Conservation (phyloP, 768 basidiomycete species). For the Panaeolus cyanescens region DNA sequence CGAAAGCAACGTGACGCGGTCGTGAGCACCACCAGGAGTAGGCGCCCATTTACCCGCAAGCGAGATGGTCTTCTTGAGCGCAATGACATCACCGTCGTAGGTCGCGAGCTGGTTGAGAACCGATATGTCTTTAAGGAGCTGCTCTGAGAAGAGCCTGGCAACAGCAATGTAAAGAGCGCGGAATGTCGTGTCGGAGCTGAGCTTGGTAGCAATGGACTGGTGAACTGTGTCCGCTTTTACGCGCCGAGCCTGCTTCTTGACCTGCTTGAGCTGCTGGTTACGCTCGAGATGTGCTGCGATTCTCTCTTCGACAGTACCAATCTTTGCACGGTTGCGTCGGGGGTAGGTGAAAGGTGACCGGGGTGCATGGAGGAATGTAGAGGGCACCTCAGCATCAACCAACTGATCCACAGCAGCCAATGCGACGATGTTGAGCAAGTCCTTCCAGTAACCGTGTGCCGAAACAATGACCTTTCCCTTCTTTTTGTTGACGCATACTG, state of each 20-base stretch:
- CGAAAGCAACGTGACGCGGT: slow-evolving; percentile 62
- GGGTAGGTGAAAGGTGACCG: slow-evolving; percentile 8
- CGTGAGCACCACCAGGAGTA: slow-evolving; percentile 57
- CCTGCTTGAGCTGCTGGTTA: slow-evolving; percentile 15
- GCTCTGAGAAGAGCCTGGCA: slow-evolving; percentile 58
- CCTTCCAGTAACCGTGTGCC: slow-evolving; percentile 76
- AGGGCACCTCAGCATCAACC: slow-evolving; percentile 12
- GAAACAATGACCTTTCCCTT: slow-evolving; percentile 19
- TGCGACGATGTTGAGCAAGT: slow-evolving; percentile 67
- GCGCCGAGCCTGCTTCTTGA: slow-evolving; percentile 25
- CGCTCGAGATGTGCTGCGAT: slow-evolving; percentile 19
- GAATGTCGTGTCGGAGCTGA: slow-evolving; percentile 46
- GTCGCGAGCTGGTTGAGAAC: slow-evolving; percentile 36
- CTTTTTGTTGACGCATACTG: slow-evolving; percentile 42
- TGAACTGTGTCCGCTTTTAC: slow-evolving; percentile 27
- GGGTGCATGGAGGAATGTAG: slow-evolving; percentile 32
- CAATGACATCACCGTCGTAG: slow-evolving; percentile 31
- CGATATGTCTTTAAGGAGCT: slow-evolving; percentile 49
- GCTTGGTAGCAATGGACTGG: slow-evolving; percentile 38
- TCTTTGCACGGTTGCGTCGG: slow-evolving; percentile 9
- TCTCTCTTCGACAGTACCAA: slow-evolving; percentile 19
- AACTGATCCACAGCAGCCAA: slow-evolving; percentile 60
- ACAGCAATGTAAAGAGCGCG: slow-evolving; percentile 66
- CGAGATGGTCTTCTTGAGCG: slow-evolving; percentile 44
- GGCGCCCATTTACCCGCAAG: slow-evolving; percentile 77